Evolutionary conservation across 805 yeast genomes (phyloP).

Genomic region (Metschnikowia kofuensis): DNA sequence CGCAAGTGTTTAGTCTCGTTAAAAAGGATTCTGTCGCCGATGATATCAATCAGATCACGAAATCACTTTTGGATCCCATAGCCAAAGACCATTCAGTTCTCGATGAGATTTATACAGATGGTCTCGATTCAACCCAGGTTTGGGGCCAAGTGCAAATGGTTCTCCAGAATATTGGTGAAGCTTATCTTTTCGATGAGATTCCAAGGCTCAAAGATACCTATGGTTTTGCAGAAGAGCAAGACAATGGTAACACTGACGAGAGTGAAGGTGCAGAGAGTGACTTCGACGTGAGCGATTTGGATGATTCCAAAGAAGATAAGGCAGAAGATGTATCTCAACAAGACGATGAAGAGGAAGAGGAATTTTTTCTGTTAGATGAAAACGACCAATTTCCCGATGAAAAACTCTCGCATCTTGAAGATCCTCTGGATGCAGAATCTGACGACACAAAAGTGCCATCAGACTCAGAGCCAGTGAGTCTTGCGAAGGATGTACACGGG

Average conservation of each 20-base stretch:
- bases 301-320: slow-evolving; percentile 13
- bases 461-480: slow-evolving; percentile 10
- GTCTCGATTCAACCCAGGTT: slow-evolving; percentile 84
- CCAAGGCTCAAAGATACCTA: slow-evolving; percentile 44
- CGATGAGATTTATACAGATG: slow-evolving; percentile 81
- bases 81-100: slow-evolving; percentile 56
- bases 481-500: slow-evolving; percentile 53
- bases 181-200: slow-evolving; percentile 54
- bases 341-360: slow-evolving; percentile 9
- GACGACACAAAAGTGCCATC: slow-evolving; percentile 13
- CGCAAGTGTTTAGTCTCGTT: slow-evolving; percentile 12
- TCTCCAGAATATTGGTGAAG: slow-evolving; percentile 71
- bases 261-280: slow-evolving; percentile 21
- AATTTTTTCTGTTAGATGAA: slow-evolving; percentile 11
- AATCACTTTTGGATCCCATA: slow-evolving; percentile 57
- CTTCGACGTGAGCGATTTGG: slow-evolving; percentile 24
- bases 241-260: slow-evolving; percentile 12
- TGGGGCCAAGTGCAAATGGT: slow-evolving; percentile 92
- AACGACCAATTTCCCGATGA: slow-evolving; percentile 20
- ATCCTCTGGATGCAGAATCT: slow-evolving; percentile 18
- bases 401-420: not conserved
- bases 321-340: slow-evolving; percentile 12
- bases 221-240: slow-evolving; percentile 13
- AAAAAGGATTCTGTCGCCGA: slow-evolving; percentile 7
- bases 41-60: slow-evolving; percentile 37